Evolutionary conservation across 2,329 filamentous ascomycete species (phyloP).

Genomic region (Aureobasidium mangrovei): DNA sequence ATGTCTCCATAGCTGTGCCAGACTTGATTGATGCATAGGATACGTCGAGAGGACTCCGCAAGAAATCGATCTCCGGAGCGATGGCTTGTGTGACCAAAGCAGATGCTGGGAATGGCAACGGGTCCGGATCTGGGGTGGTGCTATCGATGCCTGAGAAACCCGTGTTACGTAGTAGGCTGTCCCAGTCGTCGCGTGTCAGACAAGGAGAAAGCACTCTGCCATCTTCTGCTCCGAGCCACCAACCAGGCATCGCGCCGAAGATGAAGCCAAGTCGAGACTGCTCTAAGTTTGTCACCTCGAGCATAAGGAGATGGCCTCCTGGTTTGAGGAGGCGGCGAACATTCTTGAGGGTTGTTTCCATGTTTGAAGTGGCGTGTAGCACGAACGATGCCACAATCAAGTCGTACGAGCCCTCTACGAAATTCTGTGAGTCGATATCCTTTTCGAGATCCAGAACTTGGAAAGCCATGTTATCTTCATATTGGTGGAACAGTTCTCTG

Average conservation of each 20-base stretch:
- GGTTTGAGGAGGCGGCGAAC: slow-evolving; percentile 22
- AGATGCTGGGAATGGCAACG: too few relatives aligned
- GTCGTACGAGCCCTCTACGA: slow-evolving; percentile 32
- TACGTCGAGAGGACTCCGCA: too few relatives aligned
- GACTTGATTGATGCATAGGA: too few relatives aligned
- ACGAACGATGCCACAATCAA: slow-evolving; percentile 23
- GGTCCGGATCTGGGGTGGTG: too few relatives aligned
- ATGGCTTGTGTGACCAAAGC: too few relatives aligned
- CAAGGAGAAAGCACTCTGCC: slow-evolving; percentile 24
- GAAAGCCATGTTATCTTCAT: neutral
- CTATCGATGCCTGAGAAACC: slow-evolving; percentile 29
- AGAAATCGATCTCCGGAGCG: too few relatives aligned
- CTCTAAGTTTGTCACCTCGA: slow-evolving; percentile 23
- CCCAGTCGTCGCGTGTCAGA: slow-evolving; percentile 26
- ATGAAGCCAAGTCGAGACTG: slow-evolving; percentile 21
- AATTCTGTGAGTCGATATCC: slow-evolving; percentile 36
- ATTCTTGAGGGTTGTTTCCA: slow-evolving; percentile 19
- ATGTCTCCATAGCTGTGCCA: too few relatives aligned
- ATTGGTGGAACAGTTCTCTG: neutral
- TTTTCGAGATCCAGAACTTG: slow-evolving; percentile 1
- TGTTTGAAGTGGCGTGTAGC: slow-evolving; percentile 19
- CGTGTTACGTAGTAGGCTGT: slow-evolving; percentile 22
- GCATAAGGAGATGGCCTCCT: slow-evolving; percentile 20
- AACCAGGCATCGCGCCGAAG: slow-evolving; percentile 27
- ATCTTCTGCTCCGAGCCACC: slow-evolving; percentile 29